Evolutionary conservation across 2,329 filamentous ascomycete genomes (phyloP).

Genomic region (Alternaria atra): DNA sequence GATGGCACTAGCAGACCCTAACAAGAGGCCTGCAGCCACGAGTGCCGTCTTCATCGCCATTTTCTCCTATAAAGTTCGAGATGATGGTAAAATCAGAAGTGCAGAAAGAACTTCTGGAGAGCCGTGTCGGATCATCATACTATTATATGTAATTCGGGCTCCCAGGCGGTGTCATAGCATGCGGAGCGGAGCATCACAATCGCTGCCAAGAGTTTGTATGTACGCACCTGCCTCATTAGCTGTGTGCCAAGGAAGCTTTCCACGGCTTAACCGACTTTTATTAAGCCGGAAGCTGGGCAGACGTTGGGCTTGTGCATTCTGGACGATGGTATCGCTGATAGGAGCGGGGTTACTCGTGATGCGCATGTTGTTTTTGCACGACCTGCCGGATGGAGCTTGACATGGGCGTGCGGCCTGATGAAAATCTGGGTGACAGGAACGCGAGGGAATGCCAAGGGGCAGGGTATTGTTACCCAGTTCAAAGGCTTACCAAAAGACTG

Average conservation of each 20-base stretch:
- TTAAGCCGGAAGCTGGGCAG: slow-evolving; percentile 23
- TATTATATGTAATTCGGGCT: slow-evolving; percentile 28
- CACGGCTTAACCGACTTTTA: slow-evolving; percentile 30
- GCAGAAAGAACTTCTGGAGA: slow-evolving; percentile 11
- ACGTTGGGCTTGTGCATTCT: slow-evolving; percentile 23
- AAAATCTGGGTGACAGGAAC: slow-evolving; percentile 10
- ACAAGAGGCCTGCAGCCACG: slow-evolving; percentile 36
- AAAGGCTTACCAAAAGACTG: background rate
- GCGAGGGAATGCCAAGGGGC: slow-evolving; percentile 14
- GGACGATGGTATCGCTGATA: slow-evolving; percentile 26
- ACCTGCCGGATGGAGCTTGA: slow-evolving; percentile 34
- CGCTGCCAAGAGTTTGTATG: slow-evolving; percentile 22
- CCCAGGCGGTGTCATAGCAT: slow-evolving; percentile 22
- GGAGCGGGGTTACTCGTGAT: slow-evolving; percentile 23
- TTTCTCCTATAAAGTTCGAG: slow-evolving; percentile 14
- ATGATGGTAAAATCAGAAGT: slow-evolving; percentile 7
- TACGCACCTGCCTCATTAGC: slow-evolving; percentile 30
- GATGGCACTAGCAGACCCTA: slow-evolving; percentile 37
- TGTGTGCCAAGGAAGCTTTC: slow-evolving; percentile 34
- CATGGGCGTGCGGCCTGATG: slow-evolving; percentile 11
- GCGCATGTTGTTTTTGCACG: slow-evolving; percentile 20
- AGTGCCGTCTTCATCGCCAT: slow-evolving; percentile 41
- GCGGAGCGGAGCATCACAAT: slow-evolving; percentile 20
- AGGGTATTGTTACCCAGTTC: background rate
- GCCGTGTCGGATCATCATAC: slow-evolving; percentile 10